Percentiles rank a stretch among this genome's conserved stretches.
Conservation (phyloP, 148 eudicot genomes). For the Chenopodium album region DNA sequence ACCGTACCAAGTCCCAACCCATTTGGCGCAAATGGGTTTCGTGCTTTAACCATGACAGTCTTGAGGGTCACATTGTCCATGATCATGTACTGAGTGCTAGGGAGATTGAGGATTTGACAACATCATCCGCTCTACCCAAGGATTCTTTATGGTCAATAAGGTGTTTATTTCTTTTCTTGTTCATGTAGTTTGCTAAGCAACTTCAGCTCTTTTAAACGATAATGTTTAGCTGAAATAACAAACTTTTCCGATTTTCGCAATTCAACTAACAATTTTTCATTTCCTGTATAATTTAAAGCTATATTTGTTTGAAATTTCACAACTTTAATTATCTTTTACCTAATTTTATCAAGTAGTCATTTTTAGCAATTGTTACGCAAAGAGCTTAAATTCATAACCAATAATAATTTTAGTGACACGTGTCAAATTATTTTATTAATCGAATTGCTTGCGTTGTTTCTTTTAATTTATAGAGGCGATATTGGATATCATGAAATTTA, state of each 20-base stretch:
- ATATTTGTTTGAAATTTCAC: neutral
- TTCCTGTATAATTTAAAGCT: neutral
- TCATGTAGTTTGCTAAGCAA: neutral
- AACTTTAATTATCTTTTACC: too few species aligned
- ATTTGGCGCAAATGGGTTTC: constrained; percentile 12
- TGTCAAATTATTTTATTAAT: too few species aligned
- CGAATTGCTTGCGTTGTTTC: too few species aligned
- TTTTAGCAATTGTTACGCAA: too few species aligned
- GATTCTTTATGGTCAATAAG: constrained; percentile 11
- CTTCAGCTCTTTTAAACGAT: neutral
- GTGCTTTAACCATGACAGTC: neutral
- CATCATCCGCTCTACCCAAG: neutral
- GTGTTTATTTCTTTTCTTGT: neutral
- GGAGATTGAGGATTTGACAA: constrained; percentile 6
- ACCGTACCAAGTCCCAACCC: neutral
- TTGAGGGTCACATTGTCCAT: neutral
- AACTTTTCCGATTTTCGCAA: neutral
- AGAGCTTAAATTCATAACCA: too few species aligned
- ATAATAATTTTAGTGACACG: too few species aligned
- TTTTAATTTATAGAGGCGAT: too few species aligned
- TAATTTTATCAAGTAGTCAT: too few species aligned
- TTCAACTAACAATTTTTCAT: neutral
- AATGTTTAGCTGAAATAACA: neutral
- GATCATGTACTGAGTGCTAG: neutral
- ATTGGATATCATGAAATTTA: too few species aligned